These are phyloP conservation scores for Apiotrichum brassicae DNA, from an alignment of 1,284 basidiomycete species.

Conservation along the genomic window DNA sequence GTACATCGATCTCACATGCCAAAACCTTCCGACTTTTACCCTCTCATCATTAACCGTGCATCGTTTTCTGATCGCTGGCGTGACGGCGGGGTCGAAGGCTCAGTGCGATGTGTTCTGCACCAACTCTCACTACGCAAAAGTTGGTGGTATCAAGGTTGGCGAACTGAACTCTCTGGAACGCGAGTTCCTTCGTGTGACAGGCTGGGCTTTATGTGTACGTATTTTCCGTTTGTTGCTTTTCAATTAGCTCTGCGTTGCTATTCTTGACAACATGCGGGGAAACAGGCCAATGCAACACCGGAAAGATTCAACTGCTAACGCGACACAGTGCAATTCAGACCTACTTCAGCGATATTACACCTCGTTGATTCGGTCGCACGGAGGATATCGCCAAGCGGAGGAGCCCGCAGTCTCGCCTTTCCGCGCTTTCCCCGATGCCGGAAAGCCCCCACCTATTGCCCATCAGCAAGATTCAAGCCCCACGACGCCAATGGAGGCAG, in stretches of 20 bases:
- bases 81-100: constrained; percentile 80
- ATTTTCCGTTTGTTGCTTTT: not conserved
- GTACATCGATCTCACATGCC: constrained; percentile 91
- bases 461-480: constrained; percentile 2
- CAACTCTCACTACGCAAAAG: constrained; percentile 84
- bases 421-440: constrained; percentile 31
- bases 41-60: constrained; percentile 91
- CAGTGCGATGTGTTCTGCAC: constrained; percentile 90
- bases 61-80: constrained; percentile 84
- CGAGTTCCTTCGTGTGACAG: constrained; percentile 80
- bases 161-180: constrained; percentile 89
- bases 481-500: constrained; percentile 4
- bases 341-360: constrained; percentile 47
- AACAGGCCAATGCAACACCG: too few relatives aligned
- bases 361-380: constrained; percentile 46
- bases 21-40: constrained; percentile 75
- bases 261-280: too few relatives aligned
- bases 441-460: constrained; percentile 1
- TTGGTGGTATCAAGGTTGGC: constrained; percentile 79
- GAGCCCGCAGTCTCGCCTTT: constrained; percentile 35
- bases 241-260: constrained; percentile 7
- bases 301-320: not conserved
- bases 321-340: constrained; percentile 42
- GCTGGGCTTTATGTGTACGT: constrained; percentile 86
- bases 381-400: constrained; percentile 38